phyloP scores from a whole-genome alignment of 2,329 filamentous ascomycete species.

The Sporothrix brasiliensis region DNA sequence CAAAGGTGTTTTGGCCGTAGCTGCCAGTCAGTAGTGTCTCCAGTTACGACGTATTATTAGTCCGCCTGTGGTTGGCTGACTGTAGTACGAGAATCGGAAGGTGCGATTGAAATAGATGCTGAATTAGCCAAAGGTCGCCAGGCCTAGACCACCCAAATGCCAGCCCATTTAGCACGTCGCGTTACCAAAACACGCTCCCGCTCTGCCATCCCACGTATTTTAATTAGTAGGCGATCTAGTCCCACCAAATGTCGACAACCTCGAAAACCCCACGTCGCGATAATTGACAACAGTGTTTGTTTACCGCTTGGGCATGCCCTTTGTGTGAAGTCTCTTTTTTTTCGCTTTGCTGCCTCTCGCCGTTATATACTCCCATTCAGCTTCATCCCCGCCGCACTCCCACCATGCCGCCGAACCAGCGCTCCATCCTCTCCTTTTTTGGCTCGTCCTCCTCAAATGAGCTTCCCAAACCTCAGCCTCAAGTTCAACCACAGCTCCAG shows the following conservation, averaged over 20 bases:
- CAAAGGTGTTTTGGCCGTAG: no score
- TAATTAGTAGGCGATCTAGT: conserved; percentile 12
- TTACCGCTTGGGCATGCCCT: no score
- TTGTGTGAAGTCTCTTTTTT: not conserved
- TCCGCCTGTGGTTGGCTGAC: conserved; percentile 25
- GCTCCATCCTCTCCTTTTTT: conserved; percentile 67
- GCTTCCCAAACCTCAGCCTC: conserved; percentile 33
- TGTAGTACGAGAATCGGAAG: not conserved
- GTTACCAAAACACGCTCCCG: conserved; percentile 13
- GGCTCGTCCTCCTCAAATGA: conserved; percentile 48
- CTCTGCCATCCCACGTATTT: not conserved
- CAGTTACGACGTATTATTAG: conserved; percentile 4
- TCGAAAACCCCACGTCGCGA: conserved; percentile 7
- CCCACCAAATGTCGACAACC: not conserved
- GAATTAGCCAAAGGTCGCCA: not conserved
- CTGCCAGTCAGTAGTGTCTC: not conserved
- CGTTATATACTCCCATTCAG: not conserved
- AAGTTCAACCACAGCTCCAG: conserved; percentile 16
- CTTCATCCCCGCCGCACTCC: not conserved
- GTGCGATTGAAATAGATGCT: not conserved
- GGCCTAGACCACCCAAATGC: not conserved
- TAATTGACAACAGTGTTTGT: conserved; percentile 1
- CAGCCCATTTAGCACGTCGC: conserved; percentile 19
- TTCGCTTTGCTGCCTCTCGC: not conserved
- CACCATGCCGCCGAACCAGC: conserved; percentile 39